Base-by-base conservation (phyloP, 331 rosid species). In the Saraca asoca region DNA sequence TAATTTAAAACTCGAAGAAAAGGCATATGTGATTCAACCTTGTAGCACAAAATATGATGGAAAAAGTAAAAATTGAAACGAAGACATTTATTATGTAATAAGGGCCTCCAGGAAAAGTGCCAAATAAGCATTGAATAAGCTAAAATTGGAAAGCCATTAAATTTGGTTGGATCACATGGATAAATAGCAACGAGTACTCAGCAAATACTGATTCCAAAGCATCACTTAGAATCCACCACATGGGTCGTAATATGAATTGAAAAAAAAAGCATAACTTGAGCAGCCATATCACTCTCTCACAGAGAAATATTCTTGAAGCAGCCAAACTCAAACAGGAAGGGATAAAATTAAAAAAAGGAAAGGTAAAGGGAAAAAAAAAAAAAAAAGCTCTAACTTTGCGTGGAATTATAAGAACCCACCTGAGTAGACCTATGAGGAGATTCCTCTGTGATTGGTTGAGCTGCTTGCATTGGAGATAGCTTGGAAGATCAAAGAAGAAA, bases 381-480 rank as follows among this genome's bases (percentile, higher is more conserved):
- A 13, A 15, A 67, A 58, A 46, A 69, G 59, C 7, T 19, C 13
- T 12, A 72, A 59, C 57, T 58, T 64, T 5, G 37, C 11, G 61
- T 18, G 6, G 31, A 61, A 42, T 49, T 2, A 24, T 2, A 54
- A 11, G 42, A 13, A 42, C 50, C 12, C 60, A 90, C 98, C 98
- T 81, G 84, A 37, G 71, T 50, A 53, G 88, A 73, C 49, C 73
- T 62, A 64, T 82, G 72, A 37, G 84, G 49, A 58, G 70, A 72
- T 75, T 79, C 85, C 72, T 70, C 71, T 59, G 72, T 44, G 68
- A 75, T 48, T 45, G 84, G 53, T 71, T 79, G 86, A 80, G 79
- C 42, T 44, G 84, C 78, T 76, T 76, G 94, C 98, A 92, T 92
- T 64, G 41, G 1, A 24, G 31, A 24, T 24, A 42, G 75, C 68